These are phyloP conservation scores for Monilinia aucupariae DNA, from an alignment of 2,329 filamentous ascomycete genomes.

Conservation along the genomic window DNA sequence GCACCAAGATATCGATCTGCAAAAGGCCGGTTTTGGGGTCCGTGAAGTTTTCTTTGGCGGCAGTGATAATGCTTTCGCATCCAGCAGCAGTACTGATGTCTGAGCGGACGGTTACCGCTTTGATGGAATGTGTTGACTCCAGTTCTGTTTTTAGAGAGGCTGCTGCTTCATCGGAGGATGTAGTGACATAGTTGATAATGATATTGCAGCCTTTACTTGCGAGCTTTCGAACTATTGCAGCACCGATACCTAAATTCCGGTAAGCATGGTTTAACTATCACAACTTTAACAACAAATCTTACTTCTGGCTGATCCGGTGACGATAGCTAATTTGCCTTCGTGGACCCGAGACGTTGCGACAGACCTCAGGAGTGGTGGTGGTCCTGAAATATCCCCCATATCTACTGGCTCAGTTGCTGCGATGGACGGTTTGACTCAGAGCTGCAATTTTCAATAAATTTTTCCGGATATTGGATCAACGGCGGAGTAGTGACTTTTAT, in stretches of 20 bases:
- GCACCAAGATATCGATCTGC: conserved; percentile 74
- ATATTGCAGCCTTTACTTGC: conserved; percentile 58
- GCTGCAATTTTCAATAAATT: background rate
- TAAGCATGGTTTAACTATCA: conserved; percentile 11
- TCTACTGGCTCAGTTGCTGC: background rate
- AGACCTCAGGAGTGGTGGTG: conserved; percentile 9
- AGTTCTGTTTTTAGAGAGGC: conserved; percentile 50
- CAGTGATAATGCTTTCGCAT: conserved; percentile 52
- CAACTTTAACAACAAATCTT: conserved; percentile 21
- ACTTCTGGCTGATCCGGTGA: conserved; percentile 74
- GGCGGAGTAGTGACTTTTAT: background rate
- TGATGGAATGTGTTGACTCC: conserved; percentile 49
- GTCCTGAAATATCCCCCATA: background rate
- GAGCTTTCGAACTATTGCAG: conserved; percentile 55
- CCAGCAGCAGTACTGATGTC: conserved; percentile 60
- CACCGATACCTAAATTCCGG: conserved; percentile 58
- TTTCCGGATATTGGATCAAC: background rate
- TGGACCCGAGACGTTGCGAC: conserved; percentile 37
- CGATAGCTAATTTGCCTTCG: conserved; percentile 68
- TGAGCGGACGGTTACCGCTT: conserved; percentile 57
- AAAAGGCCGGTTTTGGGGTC: conserved; percentile 43
- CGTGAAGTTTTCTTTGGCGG: conserved; percentile 38
- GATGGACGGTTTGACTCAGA: too few species aligned
- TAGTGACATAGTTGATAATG: conserved; percentile 58
- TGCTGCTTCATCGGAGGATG: conserved; percentile 48